These are phyloP conservation scores for Mayamaea pseudoterrestris DNA, from an alignment of 108 stramenopile genomes.

Conservation along the genomic window DNA sequence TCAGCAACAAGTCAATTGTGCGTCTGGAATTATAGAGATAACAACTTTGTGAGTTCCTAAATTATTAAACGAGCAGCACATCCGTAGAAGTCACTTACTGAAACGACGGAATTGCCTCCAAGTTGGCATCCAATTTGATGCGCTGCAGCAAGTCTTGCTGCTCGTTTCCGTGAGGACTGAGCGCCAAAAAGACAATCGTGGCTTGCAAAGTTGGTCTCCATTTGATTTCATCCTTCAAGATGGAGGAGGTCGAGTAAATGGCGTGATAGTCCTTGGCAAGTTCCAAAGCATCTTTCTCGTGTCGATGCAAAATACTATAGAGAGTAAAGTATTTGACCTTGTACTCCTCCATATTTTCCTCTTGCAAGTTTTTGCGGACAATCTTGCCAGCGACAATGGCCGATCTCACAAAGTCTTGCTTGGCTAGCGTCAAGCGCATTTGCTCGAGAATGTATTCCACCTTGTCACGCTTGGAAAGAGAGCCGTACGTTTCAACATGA, in stretches of 20 bases:
- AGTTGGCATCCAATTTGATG: slow-evolving; percentile 50
- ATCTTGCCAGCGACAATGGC: slow-evolving; percentile 94
- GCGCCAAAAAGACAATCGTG: slow-evolving; percentile 81
- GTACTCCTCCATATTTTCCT: slow-evolving; percentile 82
- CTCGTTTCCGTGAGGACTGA: slow-evolving; percentile 74
- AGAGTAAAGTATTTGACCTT: slow-evolving; percentile 88
- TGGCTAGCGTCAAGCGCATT: slow-evolving; percentile 87
- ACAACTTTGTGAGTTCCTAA: slow-evolving; percentile 1
- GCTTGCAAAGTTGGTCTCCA: slow-evolving; percentile 76
- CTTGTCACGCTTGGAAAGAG: slow-evolving; percentile 93
- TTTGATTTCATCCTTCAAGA: slow-evolving; percentile 32
- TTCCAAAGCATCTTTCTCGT: slow-evolving; percentile 87
- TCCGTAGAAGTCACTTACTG: slow-evolving; percentile 4
- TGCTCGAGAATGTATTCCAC: slow-evolving; percentile 98
- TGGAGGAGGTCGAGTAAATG: slow-evolving; percentile 62
- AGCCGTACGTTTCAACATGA: slow-evolving; percentile 97
- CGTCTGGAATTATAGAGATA: background rate
- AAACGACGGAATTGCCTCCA: slow-evolving; percentile 55
- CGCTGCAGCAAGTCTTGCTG: slow-evolving; percentile 89
- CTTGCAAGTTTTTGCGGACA: slow-evolving; percentile 73
- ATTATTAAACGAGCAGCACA: background rate
- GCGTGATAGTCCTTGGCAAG: slow-evolving; percentile 86
- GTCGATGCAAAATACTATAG: slow-evolving; percentile 81
- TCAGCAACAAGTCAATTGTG: slow-evolving; percentile 47
- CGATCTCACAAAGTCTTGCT: slow-evolving; percentile 91